Evolutionary conservation across 805 yeast species (phyloP), one percentile per base, ranked within the genome.

Genomic region (Pichia deserticola): DNA sequence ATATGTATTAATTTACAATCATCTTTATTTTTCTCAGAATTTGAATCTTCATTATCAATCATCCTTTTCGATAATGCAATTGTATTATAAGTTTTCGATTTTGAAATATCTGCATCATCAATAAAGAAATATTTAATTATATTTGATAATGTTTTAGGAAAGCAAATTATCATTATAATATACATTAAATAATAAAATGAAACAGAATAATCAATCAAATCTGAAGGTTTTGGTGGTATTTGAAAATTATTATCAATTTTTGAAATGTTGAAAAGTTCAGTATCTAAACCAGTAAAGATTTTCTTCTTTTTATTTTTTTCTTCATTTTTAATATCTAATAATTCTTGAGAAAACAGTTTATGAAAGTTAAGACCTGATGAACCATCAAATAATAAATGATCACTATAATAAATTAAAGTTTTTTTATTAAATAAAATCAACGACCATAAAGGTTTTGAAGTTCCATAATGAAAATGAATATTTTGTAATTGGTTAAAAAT

Each of bases 331-430:
- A n/a, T 9, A n/a, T 36, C 7, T 5, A 30, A 30, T 3, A 51
- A n/a, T 2, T 40, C 42, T n/a, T 45, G 29, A 6, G 43, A 32
- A 30, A 68, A 57, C 29, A 62, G 60, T 20, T 55, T 50, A 40
- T 66, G 70, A 53, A 69, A 69, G 28, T 53, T 53, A 12, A 51
- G 42, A 7, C 65, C 70, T 12, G 68, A 55, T 11, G 54, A 57
- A 4, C 72, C 74, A 53, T 70, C 74, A 40, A 67, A 61, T n/a
- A 68, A 46, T 3, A 60, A 37, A 53, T 69, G 73, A 36, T 68
- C 66, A 45, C 62, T 58, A 30, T 55, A 52, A 36, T 65, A 54
- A 12, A 56, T 34, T 20, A 57, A 40, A 0, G 52, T 49, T 11
- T 39, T 49, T 13, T 49, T 48, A 39, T 57, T 53, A 4, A 54